Conservation (phyloP, 108 stramenopile genomes). For the Chaetoceros tenuissimus region DNA sequence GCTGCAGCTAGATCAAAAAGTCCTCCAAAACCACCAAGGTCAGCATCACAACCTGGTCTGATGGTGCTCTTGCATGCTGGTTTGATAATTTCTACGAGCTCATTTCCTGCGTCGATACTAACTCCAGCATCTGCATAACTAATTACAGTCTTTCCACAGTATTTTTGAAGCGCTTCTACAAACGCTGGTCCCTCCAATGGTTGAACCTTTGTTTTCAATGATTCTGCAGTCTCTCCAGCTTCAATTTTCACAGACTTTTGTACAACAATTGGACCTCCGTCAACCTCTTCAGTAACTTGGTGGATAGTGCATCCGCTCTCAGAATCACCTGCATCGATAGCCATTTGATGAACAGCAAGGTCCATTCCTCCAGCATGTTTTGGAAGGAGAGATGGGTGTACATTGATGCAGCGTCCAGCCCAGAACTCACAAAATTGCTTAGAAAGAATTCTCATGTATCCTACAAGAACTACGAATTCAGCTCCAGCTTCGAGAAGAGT, state of each 20-base stretch:
- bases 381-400: conserved; percentile 98
- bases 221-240: conserved; percentile 86
- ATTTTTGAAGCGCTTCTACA: conserved; percentile 84
- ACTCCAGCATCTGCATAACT: conserved; percentile 97
- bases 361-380: conserved; percentile 99
- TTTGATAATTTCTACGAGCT: conserved; percentile 93
- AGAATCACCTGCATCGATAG: conserved; percentile 85
- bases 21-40: conserved; percentile 94
- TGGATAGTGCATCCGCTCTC: conserved; percentile 98
- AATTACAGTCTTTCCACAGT: conserved; percentile 54
- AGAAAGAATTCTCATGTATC: conserved; percentile 98
- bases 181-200: conserved; percentile 93
- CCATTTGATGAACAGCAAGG: conserved; percentile 89
- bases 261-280: conserved; percentile 92
- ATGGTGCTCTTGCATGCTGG: conserved; percentile 89
- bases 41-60: conserved; percentile 90
- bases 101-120: conserved; percentile 93
- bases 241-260: conserved; percentile 82
- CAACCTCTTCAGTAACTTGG: conserved; percentile 94
- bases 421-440: conserved; percentile 80
- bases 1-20: conserved; percentile 94
- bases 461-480: conserved; percentile 92
- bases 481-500: conserved; percentile 85
- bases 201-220: conserved; percentile 94
- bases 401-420: conserved; percentile 92